Evolutionary conservation across 2,329 filamentous ascomycete species (phyloP).

Genomic region (Aspergillus fumigatiaffinis): DNA sequence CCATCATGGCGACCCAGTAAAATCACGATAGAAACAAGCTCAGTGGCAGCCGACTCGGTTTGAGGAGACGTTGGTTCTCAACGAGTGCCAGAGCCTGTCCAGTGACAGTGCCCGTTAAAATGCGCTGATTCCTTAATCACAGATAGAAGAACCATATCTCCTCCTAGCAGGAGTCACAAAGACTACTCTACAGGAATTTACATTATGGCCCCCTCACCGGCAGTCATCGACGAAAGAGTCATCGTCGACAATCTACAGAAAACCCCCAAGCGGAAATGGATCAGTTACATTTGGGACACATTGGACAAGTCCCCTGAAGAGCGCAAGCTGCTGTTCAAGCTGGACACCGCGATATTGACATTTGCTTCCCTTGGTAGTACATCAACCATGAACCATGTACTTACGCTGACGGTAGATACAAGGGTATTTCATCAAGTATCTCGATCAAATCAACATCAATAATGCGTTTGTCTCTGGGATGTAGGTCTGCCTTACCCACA

Average conservation of each 20-base stretch:
- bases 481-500: conserved; percentile 14
- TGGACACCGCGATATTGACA: conserved; percentile 47
- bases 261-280: conserved; percentile 40
- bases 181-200: neutral
- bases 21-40: neutral
- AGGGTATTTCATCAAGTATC: conserved; percentile 51
- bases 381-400: neutral
- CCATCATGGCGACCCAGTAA: neutral
- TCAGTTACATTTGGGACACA: conserved; percentile 51
- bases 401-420: neutral
- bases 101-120: too few relatives aligned
- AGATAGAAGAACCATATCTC: too few relatives aligned
- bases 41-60: too few relatives aligned
- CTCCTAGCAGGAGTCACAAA: too few relatives aligned
- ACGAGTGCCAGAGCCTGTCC: too few relatives aligned
- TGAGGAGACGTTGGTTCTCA: too few relatives aligned
- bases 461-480: conserved; percentile 48
- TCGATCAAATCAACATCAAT: conserved; percentile 45
- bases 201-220: conserved; percentile 15
- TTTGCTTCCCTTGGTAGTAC: conserved; percentile 41
- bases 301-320: conserved; percentile 51
- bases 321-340: conserved; percentile 47
- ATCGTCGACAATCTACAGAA: conserved; percentile 18
- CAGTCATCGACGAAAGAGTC: conserved; percentile 11
- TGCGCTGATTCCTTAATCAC: too few relatives aligned